These are phyloP conservation scores for Aspergillus flavus DNA, from an alignment of 2,329 filamentous ascomycete species.

Conservation along the genomic window DNA sequence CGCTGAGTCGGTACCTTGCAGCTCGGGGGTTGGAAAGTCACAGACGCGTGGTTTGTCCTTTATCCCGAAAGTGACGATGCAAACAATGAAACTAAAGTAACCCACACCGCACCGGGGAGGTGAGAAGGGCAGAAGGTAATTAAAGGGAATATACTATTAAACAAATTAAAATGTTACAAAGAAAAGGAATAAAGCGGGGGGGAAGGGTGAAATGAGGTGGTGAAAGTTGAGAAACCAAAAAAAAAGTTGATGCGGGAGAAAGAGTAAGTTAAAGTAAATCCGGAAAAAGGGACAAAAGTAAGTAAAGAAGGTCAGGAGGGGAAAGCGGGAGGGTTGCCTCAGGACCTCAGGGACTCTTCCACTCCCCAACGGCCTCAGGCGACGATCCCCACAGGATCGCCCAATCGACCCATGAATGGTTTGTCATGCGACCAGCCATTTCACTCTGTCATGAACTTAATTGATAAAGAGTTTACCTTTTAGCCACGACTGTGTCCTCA, in stretches of 20 bases:
- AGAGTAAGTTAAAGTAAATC: constrained; percentile 16
- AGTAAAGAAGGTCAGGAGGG: neutral
- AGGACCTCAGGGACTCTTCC: neutral
- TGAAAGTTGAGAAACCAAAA: neutral
- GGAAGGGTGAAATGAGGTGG: neutral
- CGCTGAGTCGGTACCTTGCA: neutral
- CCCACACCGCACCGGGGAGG: neutral
- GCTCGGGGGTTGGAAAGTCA: neutral
- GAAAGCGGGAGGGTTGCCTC: constrained; percentile 2
- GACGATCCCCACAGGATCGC: constrained; percentile 2
- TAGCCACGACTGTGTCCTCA: neutral
- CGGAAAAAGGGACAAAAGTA: constrained; percentile 5
- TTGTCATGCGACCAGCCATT: neutral
- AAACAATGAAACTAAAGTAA: neutral
- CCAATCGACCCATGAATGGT: neutral
- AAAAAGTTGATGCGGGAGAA: constrained; percentile 10
- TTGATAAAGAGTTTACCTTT: neutral
- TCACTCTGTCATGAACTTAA: neutral
- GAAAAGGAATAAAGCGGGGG: constrained; percentile 11
- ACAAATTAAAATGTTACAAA: constrained; percentile 15
- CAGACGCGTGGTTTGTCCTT: constrained; percentile 5
- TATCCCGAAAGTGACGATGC: constrained; percentile 1
- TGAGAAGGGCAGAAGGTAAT: constrained; percentile 14
- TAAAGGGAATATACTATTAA: constrained; percentile 18
- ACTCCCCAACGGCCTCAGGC: neutral